Evolutionary conservation across 2,329 filamentous ascomycete species (phyloP), one percentile per base, ranked within the genome.

Genomic region (Ceratocystis smalleyi): DNA sequence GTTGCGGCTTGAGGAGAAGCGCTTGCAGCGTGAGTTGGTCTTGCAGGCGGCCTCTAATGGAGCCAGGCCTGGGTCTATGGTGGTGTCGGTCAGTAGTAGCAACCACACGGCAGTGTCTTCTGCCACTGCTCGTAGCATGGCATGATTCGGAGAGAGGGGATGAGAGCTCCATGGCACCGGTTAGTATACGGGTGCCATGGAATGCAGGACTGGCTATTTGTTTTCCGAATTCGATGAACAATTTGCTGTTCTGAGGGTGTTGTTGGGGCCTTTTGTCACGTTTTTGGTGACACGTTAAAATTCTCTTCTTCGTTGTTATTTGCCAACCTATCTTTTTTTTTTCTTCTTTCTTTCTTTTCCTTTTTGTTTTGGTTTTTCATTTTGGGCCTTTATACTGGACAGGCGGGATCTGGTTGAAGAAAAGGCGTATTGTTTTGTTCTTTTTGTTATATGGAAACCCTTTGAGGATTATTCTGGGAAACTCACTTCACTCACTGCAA

Each of bases 1-100:
- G 65, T 69, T 81, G 5, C 73, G 71, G 64, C 71, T 77, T 49
- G 76, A 80, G 69, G 74, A 76, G 68, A 70, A 71, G 64, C 75
- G 71, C 69, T 71, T 64, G n/a, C 40, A 57, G 10, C 45, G 65
- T 43, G 27, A 55, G 45, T 30, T 54, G 17, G 35, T 43, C 3
- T 7, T 35, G 5, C 43, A 30, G 32, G 60, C 60, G n/a, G 45
- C 40, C 19, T 54, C 64, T 17, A 10, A 40, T 19, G 24, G n/a
- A 32, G 57, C 60, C 61, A 32, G 55, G 43, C 61, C 30, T 60
- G 10, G 64, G 61, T 32, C 64, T 60, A 27, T 63, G n/a, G 55
- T 63, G 43, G 60, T 57, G 55, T 43, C 47, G 10, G 22, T 10
- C 24, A 61, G 54, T 35, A 55, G 32, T 19, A 32, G 15, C 4